Percentiles rank a stretch among this genome's conserved stretches.
Conservation (phyloP, 1,284 basidiomycete species). For the Trametes polyzona region DNA sequence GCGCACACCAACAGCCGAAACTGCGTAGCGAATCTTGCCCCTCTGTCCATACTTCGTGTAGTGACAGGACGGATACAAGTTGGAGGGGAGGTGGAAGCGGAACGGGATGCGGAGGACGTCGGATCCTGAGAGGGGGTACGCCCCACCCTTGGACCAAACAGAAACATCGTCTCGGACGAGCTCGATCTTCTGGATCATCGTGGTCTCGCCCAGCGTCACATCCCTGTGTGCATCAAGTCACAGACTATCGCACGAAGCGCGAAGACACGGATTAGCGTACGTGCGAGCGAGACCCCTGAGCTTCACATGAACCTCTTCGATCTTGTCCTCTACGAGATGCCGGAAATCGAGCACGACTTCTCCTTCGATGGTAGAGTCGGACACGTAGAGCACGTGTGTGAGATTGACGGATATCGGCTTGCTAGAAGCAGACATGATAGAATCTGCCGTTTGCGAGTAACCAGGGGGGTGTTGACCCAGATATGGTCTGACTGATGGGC, state of each 20-base stretch:
- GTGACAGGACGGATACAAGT: slow-evolving; percentile 29
- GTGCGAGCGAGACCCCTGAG: slow-evolving; percentile 5
- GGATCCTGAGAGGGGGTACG: slow-evolving; percentile 14
- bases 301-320: slow-evolving; percentile 13
- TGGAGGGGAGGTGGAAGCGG: slow-evolving; percentile 22
- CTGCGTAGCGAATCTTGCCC: slow-evolving; percentile 16
- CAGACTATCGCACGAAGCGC: too few species aligned
- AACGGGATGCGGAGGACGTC: slow-evolving; percentile 29
- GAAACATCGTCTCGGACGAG: neutral
- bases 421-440: neutral
- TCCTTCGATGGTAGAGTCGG: slow-evolving; percentile 7
- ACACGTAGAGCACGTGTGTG: neutral
- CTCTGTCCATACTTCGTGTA: slow-evolving; percentile 1
- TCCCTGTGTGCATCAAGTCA: too few species aligned
- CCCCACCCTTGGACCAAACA: neutral
- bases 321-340: slow-evolving; percentile 7
- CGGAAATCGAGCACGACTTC: slow-evolving; percentile 15
- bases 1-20: slow-evolving; percentile 27
- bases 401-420: neutral
- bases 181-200: neutral
- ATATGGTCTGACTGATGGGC: neutral
- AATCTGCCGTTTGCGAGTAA: neutral
- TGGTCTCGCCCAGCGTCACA: too few species aligned
- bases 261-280: too few species aligned
- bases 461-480: neutral